These are phyloP conservation scores for Alternaria gaisen DNA, from an alignment of 2,329 filamentous ascomycete species.

Conservation along the genomic window DNA sequence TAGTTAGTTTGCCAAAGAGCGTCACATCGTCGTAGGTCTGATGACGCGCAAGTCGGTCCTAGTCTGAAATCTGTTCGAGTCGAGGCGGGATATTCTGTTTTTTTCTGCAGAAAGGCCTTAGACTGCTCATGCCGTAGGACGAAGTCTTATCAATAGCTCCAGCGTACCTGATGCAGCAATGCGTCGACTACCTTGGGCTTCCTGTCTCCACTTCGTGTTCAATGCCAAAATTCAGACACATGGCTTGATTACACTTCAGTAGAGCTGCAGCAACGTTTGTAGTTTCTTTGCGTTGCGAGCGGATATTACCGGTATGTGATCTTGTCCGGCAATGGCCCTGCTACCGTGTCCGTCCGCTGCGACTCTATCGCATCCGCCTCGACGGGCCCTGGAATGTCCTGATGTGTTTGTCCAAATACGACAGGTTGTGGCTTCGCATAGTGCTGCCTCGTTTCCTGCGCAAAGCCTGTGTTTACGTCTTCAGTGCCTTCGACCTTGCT, in stretches of 20 bases:
- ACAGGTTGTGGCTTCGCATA: slow-evolving; percentile 8
- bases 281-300: background rate
- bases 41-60: background rate
- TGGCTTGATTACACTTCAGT: background rate
- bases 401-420: slow-evolving; percentile 5
- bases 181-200: background rate
- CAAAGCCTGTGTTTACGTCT: slow-evolving; percentile 10
- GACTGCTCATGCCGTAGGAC: background rate
- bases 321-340: slow-evolving; percentile 29
- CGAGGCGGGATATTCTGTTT: background rate
- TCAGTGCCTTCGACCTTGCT: slow-evolving; percentile 25
- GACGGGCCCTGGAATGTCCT: background rate
- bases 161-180: background rate
- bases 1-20: too few species aligned
- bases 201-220: background rate
- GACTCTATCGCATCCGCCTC: slow-evolving; percentile 25
- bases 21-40: background rate
- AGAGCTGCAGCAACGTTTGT: background rate
- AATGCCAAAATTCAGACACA: background rate
- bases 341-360: slow-evolving; percentile 19
- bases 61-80: background rate
- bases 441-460: slow-evolving; percentile 6
- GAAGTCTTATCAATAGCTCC: background rate
- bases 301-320: slow-evolving; percentile 31
- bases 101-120: background rate